These are phyloP conservation scores for Ascocoryne sarcoides DNA, from an alignment of 2,329 filamentous ascomycete species.

Conservation along the genomic window DNA sequence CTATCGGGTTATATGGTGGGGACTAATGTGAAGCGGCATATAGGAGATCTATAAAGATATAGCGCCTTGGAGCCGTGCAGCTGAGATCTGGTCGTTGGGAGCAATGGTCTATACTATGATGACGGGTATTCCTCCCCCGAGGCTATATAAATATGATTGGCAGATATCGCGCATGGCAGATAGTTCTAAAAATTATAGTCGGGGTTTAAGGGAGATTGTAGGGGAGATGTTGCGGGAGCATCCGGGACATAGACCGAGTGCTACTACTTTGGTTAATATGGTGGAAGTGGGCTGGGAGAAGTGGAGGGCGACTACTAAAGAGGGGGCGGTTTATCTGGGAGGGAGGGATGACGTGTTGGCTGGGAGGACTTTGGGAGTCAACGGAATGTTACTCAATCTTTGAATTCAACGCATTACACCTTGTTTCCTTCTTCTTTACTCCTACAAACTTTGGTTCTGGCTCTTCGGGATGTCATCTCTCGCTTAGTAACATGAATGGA, in stretches of 20 bases:
- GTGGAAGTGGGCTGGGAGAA: constrained; percentile 16
- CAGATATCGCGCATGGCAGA: constrained; percentile 23
- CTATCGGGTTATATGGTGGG: too few species aligned
- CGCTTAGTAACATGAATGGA: too few species aligned
- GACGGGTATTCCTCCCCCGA: constrained; percentile 23
- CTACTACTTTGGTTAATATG: constrained; percentile 12
- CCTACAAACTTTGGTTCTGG: too few species aligned
- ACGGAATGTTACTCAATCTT: too few species aligned
- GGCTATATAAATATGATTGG: constrained; percentile 17
- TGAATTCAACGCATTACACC: too few species aligned
- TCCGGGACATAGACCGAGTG: constrained; percentile 13
- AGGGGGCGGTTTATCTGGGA: constrained; percentile 16
- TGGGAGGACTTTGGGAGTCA: constrained; percentile 1
- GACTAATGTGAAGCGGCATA: too few species aligned
- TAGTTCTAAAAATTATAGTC: constrained; percentile 11
- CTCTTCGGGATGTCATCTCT: too few species aligned
- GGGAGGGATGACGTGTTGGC: constrained; percentile 11
- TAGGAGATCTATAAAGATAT: constrained; percentile 23
- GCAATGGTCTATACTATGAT: constrained; percentile 26
- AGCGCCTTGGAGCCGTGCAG: constrained; percentile 11
- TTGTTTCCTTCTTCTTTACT: too few species aligned
- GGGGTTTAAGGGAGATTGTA: constrained; percentile 17
- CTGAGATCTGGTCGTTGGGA: constrained; percentile 24
- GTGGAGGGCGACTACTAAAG: constrained; percentile 18
- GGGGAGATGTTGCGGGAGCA: constrained; percentile 16